phyloP scores from a whole-genome alignment of 106 monocot species.

The Allium cepa region DNA sequence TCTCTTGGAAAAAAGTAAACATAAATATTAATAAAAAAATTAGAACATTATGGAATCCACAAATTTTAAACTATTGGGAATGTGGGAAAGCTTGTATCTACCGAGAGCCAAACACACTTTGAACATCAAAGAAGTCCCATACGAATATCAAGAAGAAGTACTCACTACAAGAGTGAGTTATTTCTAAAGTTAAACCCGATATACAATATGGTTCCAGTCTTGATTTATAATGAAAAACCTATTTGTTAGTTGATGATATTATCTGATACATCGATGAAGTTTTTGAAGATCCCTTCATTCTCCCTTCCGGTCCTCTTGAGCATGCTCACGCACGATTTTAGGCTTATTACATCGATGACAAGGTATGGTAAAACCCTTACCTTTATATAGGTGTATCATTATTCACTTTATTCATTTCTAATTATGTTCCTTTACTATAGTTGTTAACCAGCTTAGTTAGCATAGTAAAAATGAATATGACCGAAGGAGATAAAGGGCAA shows the following conservation, averaged over 20 bases:
- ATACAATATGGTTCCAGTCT: conserved; percentile 24
- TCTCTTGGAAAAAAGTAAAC: no score
- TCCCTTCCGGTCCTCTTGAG: conserved; percentile 14
- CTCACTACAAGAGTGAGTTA: conserved; percentile 14
- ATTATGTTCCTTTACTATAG: not conserved
- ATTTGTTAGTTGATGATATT: conserved; percentile 17
- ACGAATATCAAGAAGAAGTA: conserved; percentile 14
- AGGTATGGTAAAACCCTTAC: not conserved
- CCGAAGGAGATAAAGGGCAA: conserved; percentile 4
- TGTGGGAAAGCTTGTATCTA: conserved; percentile 10
- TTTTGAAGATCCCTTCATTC: conserved; percentile 8
- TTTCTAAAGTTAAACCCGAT: conserved; percentile 17
- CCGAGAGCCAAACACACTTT: conserved; percentile 9
- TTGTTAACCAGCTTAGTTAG: not conserved
- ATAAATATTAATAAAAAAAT: not conserved
- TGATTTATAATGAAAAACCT: conserved; percentile 17
- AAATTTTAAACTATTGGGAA: conserved; percentile 14
- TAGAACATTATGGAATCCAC: not conserved
- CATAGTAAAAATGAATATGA: not conserved
- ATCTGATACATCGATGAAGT: conserved; percentile 19
- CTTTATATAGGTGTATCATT: not conserved
- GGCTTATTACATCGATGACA: conserved; percentile 19
- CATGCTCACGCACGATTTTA: conserved; percentile 16
- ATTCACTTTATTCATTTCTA: not conserved
- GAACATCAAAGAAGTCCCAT: conserved; percentile 11